Evolutionary conservation across 768 basidiomycete genomes (phyloP).

Genomic region (Tulasnella sp.): DNA sequence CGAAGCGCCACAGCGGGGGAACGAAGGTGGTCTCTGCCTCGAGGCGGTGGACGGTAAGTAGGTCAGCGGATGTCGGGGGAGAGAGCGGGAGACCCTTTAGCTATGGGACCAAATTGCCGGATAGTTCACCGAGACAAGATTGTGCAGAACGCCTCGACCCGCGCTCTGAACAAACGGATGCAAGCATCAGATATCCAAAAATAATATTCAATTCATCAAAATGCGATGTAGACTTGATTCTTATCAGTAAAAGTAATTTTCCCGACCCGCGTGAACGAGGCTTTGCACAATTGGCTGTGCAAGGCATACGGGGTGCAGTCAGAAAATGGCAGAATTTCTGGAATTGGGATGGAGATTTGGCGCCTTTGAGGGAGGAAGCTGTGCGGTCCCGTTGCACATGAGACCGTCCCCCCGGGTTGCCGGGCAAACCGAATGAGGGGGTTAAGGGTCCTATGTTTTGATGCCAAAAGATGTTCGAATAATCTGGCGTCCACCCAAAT

Average conservation of each 20-base stretch:
- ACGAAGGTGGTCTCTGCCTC: neutral
- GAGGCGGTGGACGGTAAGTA: neutral
- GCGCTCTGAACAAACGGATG: neutral
- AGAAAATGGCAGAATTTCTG: neutral
- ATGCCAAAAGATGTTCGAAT: neutral
- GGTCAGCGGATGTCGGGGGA: neutral
- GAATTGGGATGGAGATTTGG: neutral
- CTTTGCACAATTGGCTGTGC: neutral
- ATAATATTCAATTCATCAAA: neutral
- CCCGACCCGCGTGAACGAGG: neutral
- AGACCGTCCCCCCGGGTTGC: neutral
- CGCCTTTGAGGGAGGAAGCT: neutral
- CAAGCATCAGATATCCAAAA: neutral
- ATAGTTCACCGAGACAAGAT: neutral
- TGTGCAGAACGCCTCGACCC: neutral
- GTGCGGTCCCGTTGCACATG: neutral
- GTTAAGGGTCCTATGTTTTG: neutral
- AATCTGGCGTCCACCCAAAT: no score
- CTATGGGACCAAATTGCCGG: neutral
- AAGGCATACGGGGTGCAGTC: neutral
- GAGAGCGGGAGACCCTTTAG: neutral
- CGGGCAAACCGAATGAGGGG: neutral
- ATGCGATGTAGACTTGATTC: neutral
- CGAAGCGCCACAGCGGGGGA: neutral
- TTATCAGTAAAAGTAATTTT: neutral